These are phyloP conservation scores for Pseudogymnoascus sp. DNA, from an alignment of 2,329 filamentous ascomycete genomes.

Conservation along the genomic window DNA sequence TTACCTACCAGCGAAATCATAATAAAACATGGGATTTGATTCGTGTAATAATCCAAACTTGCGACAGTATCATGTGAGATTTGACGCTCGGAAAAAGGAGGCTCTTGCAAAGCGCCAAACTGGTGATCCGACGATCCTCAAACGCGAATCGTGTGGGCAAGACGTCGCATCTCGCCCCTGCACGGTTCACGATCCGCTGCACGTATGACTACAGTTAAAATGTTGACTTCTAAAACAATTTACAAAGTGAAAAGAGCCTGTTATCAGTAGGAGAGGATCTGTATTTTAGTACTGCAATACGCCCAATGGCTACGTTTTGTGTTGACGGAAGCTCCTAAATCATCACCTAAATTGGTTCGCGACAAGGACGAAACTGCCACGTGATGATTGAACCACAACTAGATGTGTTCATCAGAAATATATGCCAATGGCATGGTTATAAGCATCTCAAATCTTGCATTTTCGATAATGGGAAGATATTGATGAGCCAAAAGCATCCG, in stretches of 20 bases:
- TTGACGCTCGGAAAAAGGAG: neutral
- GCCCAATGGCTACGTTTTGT: neutral
- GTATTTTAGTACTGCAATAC: neutral
- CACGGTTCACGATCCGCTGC: neutral
- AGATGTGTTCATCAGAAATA: neutral
- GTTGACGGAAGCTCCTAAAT: neutral
- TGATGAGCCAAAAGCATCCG: neutral
- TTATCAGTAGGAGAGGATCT: neutral
- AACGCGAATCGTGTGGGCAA: neutral
- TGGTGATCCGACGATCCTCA: conserved; percentile 2
- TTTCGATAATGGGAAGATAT: neutral
- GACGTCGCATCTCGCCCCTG: neutral
- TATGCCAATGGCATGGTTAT: neutral
- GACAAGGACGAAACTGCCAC: neutral
- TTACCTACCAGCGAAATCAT: neutral
- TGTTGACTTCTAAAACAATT: neutral
- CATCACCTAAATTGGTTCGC: neutral
- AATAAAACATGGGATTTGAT: neutral
- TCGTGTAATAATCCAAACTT: conserved; percentile 10
- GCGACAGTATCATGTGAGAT: neutral
- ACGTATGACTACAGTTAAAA: neutral
- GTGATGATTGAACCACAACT: neutral
- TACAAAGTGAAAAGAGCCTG: neutral
- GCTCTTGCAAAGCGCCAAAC: neutral
- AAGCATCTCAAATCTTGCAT: neutral